Conservation (phyloP, 805 yeast species). For the Limtongia smithiae region DNA sequence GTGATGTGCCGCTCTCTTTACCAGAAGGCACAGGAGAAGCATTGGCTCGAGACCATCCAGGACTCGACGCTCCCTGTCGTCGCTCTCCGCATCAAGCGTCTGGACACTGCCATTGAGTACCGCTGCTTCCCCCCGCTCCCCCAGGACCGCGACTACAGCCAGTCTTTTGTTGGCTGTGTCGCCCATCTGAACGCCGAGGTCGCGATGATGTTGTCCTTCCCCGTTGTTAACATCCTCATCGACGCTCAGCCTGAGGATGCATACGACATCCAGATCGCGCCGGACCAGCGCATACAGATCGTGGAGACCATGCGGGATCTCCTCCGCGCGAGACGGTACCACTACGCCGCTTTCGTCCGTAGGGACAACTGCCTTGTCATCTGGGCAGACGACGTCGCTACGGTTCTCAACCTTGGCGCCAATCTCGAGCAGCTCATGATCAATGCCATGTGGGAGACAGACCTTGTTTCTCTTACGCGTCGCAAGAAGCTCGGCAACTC, state of each 20-base stretch:
- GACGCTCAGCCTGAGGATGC: neutral
- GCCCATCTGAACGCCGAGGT: slow-evolving; percentile 13
- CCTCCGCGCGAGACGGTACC: slow-evolving; percentile 13
- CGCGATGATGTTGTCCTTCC: slow-evolving; percentile 8
- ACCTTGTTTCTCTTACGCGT: neutral
- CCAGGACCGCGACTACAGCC: neutral
- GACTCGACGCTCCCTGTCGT: slow-evolving; percentile 1
- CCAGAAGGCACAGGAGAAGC: neutral
- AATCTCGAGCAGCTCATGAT: slow-evolving; percentile 7
- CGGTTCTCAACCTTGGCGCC: slow-evolving; percentile 1
- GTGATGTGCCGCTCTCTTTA: slow-evolving; percentile 15
- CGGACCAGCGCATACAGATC: slow-evolving; percentile 11
- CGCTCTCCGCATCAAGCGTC: slow-evolving; percentile 1
- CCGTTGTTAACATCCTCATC: slow-evolving; percentile 2
- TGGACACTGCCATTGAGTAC: slow-evolving; percentile 6
- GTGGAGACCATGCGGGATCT: slow-evolving; percentile 11
- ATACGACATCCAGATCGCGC: slow-evolving; percentile 2
- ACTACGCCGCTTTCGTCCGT: slow-evolving; percentile 15
- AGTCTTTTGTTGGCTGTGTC: neutral
- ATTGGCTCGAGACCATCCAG: slow-evolving; percentile 9
- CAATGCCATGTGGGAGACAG: slow-evolving; percentile 6
- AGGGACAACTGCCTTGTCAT: slow-evolving; percentile 6
- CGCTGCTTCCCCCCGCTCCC: slow-evolving; percentile 10
- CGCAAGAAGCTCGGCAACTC: neutral
- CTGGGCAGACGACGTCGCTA: slow-evolving; percentile 13